phyloP scores from a whole-genome alignment of 768 basidiomycete species.

The Rhodotorula sphaerocarpa region DNA sequence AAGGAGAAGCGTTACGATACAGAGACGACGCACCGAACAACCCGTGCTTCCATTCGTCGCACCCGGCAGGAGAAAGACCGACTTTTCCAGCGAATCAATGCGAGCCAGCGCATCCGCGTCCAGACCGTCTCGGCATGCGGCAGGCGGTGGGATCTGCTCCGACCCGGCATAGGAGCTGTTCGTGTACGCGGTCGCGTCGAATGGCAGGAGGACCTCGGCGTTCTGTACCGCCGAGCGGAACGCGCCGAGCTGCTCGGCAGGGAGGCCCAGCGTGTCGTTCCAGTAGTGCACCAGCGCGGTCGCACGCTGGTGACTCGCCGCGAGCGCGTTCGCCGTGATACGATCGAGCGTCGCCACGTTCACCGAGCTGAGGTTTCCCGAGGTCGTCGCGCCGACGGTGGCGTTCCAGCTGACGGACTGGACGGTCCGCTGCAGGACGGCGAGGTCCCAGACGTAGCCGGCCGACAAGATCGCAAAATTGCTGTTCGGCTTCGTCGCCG shows the following conservation, averaged over 20 bases:
- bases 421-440: constrained; percentile 2
- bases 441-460: constrained; percentile 15
- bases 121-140: not conserved
- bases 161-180: too few species aligned
- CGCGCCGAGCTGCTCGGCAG: not conserved
- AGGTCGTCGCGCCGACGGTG: not conserved
- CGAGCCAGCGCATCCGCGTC: not conserved
- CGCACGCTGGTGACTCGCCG: constrained; percentile 1
- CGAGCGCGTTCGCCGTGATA: not conserved
- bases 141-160: not conserved
- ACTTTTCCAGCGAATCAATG: constrained; percentile 6
- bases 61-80: not conserved
- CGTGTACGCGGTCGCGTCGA: not conserved
- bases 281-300: constrained; percentile 16
- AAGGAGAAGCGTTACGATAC: too few species aligned
- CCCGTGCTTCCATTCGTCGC: not conserved
- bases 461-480: constrained; percentile 19
- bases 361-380: too few species aligned
- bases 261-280: constrained; percentile 7
- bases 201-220: constrained; percentile 9
- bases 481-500: constrained; percentile 5
- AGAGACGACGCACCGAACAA: too few species aligned
- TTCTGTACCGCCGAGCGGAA: not conserved
- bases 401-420: not conserved
- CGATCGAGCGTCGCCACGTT: not conserved